Conservation (phyloP, 139 green algal species). For the Chlorella sp. region DNA sequence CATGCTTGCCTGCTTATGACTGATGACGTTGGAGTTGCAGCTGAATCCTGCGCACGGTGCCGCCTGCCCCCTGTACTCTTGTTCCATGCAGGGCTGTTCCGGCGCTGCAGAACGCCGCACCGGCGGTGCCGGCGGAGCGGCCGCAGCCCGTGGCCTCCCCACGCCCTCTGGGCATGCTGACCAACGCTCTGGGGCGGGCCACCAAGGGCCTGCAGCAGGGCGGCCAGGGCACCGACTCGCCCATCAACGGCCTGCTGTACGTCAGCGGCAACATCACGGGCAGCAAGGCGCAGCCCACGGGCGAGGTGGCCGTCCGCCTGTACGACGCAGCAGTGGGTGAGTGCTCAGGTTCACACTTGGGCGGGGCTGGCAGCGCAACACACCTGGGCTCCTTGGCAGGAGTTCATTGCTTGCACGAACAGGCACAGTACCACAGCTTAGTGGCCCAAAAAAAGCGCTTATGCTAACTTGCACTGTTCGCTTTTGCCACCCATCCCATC, state of each 20-base stretch:
- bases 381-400: background rate
- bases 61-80: background rate
- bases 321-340: conserved; percentile 84
- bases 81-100: conserved; percentile 56
- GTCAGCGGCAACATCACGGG: conserved; percentile 71
- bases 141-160: conserved; percentile 31
- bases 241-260: conserved; percentile 86
- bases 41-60: background rate
- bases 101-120: conserved; percentile 66
- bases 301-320: conserved; percentile 69
- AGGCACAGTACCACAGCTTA: background rate
- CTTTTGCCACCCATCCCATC: background rate
- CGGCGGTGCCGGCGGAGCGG: conserved; percentile 45
- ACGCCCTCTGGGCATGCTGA: conserved; percentile 44
- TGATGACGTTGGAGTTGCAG: background rate
- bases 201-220: conserved; percentile 23
- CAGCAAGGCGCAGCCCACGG: conserved; percentile 48
- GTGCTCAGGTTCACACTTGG: background rate
- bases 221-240: conserved; percentile 29
- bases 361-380: background rate
- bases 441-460: background rate
- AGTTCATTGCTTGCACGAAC: background rate
- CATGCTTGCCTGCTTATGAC: background rate
- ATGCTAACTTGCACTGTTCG: background rate
- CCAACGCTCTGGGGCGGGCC: conserved; percentile 34